Conservation (phyloP, 345 rosid species). For the Linum tenue region DNA sequence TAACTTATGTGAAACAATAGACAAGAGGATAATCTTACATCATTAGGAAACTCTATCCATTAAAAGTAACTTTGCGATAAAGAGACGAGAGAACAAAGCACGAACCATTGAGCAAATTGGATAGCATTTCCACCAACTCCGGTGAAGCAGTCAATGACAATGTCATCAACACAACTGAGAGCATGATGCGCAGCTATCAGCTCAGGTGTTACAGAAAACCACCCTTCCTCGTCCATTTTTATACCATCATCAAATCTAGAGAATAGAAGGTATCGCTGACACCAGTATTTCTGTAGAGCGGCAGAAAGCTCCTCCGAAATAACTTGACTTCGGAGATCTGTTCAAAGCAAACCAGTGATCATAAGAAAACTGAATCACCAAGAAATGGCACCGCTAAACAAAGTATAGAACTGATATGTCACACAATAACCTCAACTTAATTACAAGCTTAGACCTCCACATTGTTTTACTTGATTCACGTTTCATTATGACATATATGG, state of each 20-base stretch:
- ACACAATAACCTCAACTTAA: background rate
- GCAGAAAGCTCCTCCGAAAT: constrained; percentile 34
- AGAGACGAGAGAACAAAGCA: constrained; percentile 5
- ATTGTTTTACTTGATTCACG: background rate
- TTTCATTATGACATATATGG: background rate
- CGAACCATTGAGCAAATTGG: constrained; percentile 65
- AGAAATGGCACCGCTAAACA: background rate
- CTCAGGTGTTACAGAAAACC: constrained; percentile 99
- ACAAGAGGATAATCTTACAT: background rate
- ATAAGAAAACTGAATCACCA: background rate
- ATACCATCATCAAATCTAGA: constrained; percentile 77
- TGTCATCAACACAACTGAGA: constrained; percentile 42
- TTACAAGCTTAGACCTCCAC: background rate
- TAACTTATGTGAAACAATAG: too few relatives aligned
- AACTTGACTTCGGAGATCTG: constrained; percentile 39
- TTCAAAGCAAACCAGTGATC: constrained; percentile 12
- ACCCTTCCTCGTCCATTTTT: constrained; percentile 92
- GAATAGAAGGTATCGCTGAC: constrained; percentile 68
- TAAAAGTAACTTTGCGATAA: constrained; percentile 1
- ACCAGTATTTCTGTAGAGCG: constrained; percentile 64
- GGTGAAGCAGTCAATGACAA: constrained; percentile 69
- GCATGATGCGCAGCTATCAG: constrained; percentile 82
- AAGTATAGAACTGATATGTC: background rate
- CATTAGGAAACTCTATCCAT: background rate
- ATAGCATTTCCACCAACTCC: constrained; percentile 98